Conservation (phyloP, 306 rosid species). For the Trifolium fragiferum region DNA sequence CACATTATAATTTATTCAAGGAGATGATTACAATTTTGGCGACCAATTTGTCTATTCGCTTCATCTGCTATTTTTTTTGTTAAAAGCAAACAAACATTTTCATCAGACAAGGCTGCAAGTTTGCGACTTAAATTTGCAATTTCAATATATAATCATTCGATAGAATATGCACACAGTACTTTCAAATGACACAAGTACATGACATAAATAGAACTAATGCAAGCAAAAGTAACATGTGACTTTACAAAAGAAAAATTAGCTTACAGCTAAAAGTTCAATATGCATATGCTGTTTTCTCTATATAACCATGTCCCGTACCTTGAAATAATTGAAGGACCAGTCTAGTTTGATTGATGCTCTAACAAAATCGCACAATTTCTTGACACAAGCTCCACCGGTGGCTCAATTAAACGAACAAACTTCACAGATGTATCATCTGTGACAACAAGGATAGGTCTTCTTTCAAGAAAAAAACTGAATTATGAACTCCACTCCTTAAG, state of each 20-base stretch:
- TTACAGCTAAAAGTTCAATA: conserved; percentile 21
- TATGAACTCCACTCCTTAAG: conserved; percentile 7
- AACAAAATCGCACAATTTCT: conserved; percentile 18
- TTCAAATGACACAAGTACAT: background rate
- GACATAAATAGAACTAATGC: conserved; percentile 32
- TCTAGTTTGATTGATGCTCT: conserved; percentile 12
- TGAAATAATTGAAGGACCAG: conserved; percentile 23
- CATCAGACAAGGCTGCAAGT: background rate
- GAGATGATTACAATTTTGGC: background rate
- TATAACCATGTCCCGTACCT: background rate
- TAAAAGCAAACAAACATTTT: background rate
- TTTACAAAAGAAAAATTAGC: conserved; percentile 38
- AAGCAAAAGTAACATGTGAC: conserved; percentile 23
- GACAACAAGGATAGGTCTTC: conserved; percentile 6
- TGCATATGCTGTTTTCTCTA: conserved; percentile 12
- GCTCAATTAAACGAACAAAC: conserved; percentile 16
- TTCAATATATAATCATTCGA: conserved; percentile 12
- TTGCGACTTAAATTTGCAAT: background rate
- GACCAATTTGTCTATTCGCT: background rate
- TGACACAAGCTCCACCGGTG: background rate
- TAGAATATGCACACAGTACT: conserved; percentile 26
- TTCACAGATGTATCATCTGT: background rate
- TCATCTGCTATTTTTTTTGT: background rate
- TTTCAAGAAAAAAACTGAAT: conserved; percentile 29
- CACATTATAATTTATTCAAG: no score